These are phyloP conservation scores for Balamuthia mandrillaris DNA, from an alignment of 208 protist genomes.

Conservation along the genomic window DNA sequence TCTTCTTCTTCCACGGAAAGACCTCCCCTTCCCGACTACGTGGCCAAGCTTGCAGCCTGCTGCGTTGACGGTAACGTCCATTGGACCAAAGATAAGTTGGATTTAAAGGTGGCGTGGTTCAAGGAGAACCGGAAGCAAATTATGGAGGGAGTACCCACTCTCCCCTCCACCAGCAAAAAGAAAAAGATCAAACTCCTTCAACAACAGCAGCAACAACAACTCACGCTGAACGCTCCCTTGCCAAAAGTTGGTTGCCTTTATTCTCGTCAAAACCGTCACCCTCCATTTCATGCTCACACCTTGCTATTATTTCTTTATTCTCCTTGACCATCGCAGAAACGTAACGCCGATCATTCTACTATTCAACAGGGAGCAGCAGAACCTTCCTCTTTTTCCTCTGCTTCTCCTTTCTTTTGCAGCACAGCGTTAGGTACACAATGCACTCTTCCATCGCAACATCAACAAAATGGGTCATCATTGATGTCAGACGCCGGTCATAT, in stretches of 20 bases:
- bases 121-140: slow-evolving; percentile 48
- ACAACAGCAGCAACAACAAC: neutral
- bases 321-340: neutral
- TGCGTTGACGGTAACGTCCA: slow-evolving; percentile 41
- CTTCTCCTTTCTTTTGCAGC: neutral
- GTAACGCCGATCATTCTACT: too few relatives aligned
- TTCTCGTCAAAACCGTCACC: neutral
- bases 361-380: neutral
- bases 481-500: too few relatives aligned
- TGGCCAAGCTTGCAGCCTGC: slow-evolving; percentile 12
- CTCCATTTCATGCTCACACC: neutral
- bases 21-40: neutral
- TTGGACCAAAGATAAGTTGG: slow-evolving; percentile 35
- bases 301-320: neutral
- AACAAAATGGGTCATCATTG: neutral
- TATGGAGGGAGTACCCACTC: slow-evolving; percentile 47
- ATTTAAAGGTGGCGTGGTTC: slow-evolving; percentile 17
- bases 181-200: neutral
- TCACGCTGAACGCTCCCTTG: neutral
- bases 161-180: slow-evolving; percentile 7
- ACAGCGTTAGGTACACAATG: too few relatives aligned
- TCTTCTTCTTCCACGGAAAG: neutral
- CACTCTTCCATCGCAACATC: neutral
- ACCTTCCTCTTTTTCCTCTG: neutral
- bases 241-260: neutral